Conservation (phyloP, 345 rosid species). For the Pugionium dolabratum region DNA sequence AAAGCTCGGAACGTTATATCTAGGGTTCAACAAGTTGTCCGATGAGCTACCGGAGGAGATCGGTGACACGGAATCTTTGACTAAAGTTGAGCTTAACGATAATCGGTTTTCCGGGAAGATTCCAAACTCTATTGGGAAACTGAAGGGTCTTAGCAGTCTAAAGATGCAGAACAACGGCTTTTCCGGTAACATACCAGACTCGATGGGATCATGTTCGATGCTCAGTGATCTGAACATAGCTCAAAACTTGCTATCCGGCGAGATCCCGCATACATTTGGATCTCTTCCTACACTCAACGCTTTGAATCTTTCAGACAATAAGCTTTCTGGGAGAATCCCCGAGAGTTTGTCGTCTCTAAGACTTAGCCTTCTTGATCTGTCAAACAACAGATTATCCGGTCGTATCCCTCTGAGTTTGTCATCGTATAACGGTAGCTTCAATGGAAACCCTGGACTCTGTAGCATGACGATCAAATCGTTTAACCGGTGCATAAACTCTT, state of each 20-base stretch:
- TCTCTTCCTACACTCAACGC: conserved; percentile 67
- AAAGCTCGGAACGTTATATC: conserved; percentile 47
- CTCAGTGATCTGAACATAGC: conserved; percentile 73
- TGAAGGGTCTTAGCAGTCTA: conserved; percentile 55
- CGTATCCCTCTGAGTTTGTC: conserved; percentile 66
- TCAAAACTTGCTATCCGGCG: conserved; percentile 61
- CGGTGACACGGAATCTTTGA: conserved; percentile 47
- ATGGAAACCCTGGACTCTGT: conserved; percentile 72
- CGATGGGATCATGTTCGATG: conserved; percentile 59
- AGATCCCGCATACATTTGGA: conserved; percentile 69
- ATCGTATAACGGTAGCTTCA: conserved; percentile 75
- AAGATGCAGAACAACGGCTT: conserved; percentile 63
- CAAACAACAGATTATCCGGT: conserved; percentile 66
- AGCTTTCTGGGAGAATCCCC: conserved; percentile 69
- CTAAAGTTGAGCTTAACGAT: conserved; percentile 51
- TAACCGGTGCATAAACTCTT: conserved; percentile 48
- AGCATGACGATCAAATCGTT: conserved; percentile 57
- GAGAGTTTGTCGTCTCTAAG: conserved; percentile 63
- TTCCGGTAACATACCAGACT: conserved; percentile 60
- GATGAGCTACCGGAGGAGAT: conserved; percentile 75
- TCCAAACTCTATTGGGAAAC: conserved; percentile 55
- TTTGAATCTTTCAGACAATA: conserved; percentile 65
- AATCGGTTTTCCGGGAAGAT: conserved; percentile 66
- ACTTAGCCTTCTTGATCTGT: conserved; percentile 82
- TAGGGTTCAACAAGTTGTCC: conserved; percentile 61